Percentiles rank a stretch among this genome's conserved stretches.
phyloP scores from a whole-genome alignment of 257 asterid species.

The Nicotiana tabacum region DNA sequence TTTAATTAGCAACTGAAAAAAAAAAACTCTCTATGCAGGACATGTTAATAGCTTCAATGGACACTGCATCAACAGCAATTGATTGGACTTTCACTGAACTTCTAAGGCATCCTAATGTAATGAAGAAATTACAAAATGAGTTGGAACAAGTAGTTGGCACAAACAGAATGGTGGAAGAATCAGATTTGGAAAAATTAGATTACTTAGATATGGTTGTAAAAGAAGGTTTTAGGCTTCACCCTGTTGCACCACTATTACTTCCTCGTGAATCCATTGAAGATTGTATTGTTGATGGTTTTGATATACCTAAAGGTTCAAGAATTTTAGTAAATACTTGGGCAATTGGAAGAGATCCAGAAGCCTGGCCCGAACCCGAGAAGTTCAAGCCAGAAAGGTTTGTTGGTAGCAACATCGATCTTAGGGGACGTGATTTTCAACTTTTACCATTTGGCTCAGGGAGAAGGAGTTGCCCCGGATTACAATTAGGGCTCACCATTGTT shows the following conservation, averaged over 20 bases:
- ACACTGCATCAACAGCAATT: constrained; percentile 12
- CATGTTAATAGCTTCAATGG: constrained; percentile 17
- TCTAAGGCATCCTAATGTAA: constrained; percentile 5
- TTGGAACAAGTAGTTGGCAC: constrained; percentile 18
- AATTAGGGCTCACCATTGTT: constrained; percentile 11
- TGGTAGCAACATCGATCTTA: constrained; percentile 4
- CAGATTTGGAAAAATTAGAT: constrained; percentile 12
- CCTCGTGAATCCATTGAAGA: constrained; percentile 23
- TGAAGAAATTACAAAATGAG: constrained; percentile 21
- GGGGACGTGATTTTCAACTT: constrained; percentile 12
- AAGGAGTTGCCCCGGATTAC: constrained; percentile 20
- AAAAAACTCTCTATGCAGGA: constrained; percentile 8
- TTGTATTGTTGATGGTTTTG: constrained; percentile 17
- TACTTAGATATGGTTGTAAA: constrained; percentile 23
- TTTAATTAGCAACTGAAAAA: not conserved
- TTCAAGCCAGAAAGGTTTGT: constrained; percentile 16
- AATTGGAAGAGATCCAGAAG: constrained; percentile 11
- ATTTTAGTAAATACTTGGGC: constrained; percentile 15
- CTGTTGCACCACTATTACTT: constrained; percentile 16
- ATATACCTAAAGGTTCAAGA: constrained; percentile 13
- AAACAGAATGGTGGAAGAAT: constrained; percentile 15
- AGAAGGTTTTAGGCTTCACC: constrained; percentile 27
- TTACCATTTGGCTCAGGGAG: constrained; percentile 21
- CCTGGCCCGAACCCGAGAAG: constrained; percentile 14
- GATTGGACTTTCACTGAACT: constrained; percentile 19